These are phyloP conservation scores for Debaryomycetaceae sp. DNA, from an alignment of 1,139 yeast genomes.

Conservation along the genomic window DNA sequence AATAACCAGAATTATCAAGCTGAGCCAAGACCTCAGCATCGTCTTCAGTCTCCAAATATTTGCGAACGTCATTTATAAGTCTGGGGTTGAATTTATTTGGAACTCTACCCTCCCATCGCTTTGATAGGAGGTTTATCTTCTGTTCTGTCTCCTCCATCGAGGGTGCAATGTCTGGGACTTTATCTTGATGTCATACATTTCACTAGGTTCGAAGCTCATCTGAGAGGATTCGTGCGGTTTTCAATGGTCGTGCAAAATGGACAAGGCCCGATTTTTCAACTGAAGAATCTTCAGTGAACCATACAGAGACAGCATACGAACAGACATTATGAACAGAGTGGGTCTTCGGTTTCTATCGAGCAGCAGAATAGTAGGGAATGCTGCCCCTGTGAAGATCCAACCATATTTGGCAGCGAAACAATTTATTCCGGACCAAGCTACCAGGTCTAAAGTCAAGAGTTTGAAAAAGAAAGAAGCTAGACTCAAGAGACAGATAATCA, in stretches of 20 bases:
- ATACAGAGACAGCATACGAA: not conserved
- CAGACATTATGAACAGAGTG: not conserved
- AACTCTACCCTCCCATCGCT: constrained; percentile 17
- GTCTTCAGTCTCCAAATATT: constrained; percentile 7
- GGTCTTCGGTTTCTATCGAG: not conserved
- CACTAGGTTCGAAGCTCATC: not conserved
- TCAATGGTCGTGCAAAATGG: not conserved
- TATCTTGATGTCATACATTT: not conserved
- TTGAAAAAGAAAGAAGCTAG: constrained; percentile 40
- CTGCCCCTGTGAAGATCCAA: constrained; percentile 10
- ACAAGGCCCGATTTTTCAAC: not conserved
- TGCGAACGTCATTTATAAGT: constrained; percentile 21
- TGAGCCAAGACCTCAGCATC: constrained; percentile 9
- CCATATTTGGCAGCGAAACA: constrained; percentile 35
- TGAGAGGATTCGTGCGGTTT: not conserved
- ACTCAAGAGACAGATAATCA: constrained; percentile 40
- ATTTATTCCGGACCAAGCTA: constrained; percentile 21
- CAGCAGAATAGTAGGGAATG: not conserved
- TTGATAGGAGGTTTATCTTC: constrained; percentile 7
- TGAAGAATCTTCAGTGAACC: not conserved
- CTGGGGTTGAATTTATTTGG: constrained; percentile 14
- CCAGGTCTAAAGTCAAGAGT: constrained; percentile 32
- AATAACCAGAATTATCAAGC: constrained; percentile 19
- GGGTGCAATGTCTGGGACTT: not conserved
- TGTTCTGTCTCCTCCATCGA: not conserved